Base-by-base conservation (phyloP, 2,329 filamentous ascomycete species). In the Colletotrichum chrysophilum region DNA sequence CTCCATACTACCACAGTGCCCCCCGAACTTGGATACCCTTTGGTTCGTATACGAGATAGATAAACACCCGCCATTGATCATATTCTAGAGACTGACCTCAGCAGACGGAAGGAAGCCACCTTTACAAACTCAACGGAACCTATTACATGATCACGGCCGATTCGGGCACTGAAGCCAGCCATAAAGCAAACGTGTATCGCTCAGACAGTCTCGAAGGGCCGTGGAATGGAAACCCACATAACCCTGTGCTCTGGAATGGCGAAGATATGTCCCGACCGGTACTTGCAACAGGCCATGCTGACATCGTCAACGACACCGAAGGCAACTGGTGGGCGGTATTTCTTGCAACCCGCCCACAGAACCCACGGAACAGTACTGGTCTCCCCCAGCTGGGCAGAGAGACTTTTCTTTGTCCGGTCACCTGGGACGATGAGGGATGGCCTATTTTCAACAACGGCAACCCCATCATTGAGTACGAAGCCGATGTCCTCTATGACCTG, bases 21-120 rank as follows among this genome's bases (percentile, higher is more conserved):
- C 1, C 71, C 67, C 10, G 75, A 77, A 10, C 65, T 77, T 21
- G 75, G 68, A 78, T 89, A 7, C 66, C 78, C 21, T 84, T 84
- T 14, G 85, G 87, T 9, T 79, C 82, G 8, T 86, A 82, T 3
- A 14, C 3, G 3, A 36, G 4, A 21, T 10, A 9, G n/a, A 18
- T 2, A 38, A 1, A 9, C 32, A 10, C 2, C 18, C n/a, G 13
- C 0, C 34, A 6, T 36, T 77, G 82, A 81, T 43, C 78, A 79
- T 26, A 21, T 24, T 24, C 2, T 24, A 24, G 3, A 80, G 67
- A 18, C 56, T 70, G 1, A 70, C 38, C 12, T n/a, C 8, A 0
- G 1, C 13, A 72, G 73, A 76, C 74, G 6, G 76, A 77, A 10
- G 76, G 70, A 18, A 77, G 76, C 36, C 76, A 77, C n/a, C 36